Conservation (phyloP, 2,329 filamentous ascomycete genomes). For the Venturia asperata region DNA sequence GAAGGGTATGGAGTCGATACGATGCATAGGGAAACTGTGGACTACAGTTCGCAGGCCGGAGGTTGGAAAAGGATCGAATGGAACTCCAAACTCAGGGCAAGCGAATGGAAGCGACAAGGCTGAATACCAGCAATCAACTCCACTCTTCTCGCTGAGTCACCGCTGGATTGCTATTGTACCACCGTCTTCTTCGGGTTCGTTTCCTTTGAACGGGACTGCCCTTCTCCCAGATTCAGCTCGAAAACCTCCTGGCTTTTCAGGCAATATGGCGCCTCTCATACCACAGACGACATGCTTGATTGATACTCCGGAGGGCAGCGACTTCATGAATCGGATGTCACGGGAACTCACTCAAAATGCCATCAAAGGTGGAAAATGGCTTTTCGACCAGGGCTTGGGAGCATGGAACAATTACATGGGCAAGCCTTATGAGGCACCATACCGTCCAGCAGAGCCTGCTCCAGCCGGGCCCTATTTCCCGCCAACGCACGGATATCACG, state of each 20-base stretch:
- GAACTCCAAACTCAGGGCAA: conserved; percentile 29
- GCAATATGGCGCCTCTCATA: conserved; percentile 61
- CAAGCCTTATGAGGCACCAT: conserved; percentile 43
- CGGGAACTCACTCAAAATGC: conserved; percentile 73
- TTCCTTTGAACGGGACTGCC: conserved; percentile 60
- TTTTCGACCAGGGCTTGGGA: conserved; percentile 68
- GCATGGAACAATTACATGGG: conserved; percentile 80
- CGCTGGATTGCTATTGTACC: conserved; percentile 75
- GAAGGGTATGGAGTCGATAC: conserved; percentile 21
- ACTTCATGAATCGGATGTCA: conserved; percentile 68
- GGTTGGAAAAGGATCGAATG: conserved; percentile 26
- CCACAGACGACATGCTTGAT: conserved; percentile 60
- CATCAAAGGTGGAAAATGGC: conserved; percentile 67
- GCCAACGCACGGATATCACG: conserved; percentile 62
- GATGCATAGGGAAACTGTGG: conserved; percentile 84
- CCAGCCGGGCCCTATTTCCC: conserved; percentile 52
- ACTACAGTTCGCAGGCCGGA: conserved; percentile 62
- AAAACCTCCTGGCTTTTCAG: conserved; percentile 49
- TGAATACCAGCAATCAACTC: conserved; percentile 45
- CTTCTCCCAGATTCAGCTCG: conserved; percentile 43
- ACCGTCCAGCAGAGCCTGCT: conserved; percentile 32
- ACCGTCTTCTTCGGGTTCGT: conserved; percentile 58
- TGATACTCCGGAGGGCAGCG: conserved; percentile 64
- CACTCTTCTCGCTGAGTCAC: conserved; percentile 61
- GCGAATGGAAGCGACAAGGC: conserved; percentile 31